phyloP scores from a whole-genome alignment of 768 basidiomycete species.

The Psilocybe azurescens region DNA sequence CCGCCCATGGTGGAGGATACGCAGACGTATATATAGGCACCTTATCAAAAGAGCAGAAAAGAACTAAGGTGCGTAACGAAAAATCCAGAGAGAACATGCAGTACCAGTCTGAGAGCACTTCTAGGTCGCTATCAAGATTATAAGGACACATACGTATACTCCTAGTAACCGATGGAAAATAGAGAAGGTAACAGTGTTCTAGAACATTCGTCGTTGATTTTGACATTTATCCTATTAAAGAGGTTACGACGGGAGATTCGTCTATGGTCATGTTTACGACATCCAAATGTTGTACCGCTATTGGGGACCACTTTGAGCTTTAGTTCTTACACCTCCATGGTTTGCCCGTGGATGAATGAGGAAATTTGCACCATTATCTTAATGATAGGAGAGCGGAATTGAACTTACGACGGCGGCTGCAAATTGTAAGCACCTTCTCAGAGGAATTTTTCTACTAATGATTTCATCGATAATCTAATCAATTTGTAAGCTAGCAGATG shows the following conservation, averaged over 20 bases:
- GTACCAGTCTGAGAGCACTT: no score
- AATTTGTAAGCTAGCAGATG: slow-evolving; percentile 2
- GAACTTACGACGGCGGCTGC: background rate
- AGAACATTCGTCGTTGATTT: background rate
- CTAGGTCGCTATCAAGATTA: slow-evolving; percentile 21
- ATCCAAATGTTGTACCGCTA: slow-evolving; percentile 11
- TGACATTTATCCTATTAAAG: background rate
- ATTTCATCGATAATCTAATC: no score
- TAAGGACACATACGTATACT: slow-evolving; percentile 19
- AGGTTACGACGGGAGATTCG: slow-evolving; percentile 6
- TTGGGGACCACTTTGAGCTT: slow-evolving; percentile 10
- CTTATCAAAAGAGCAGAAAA: background rate
- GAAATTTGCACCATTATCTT: slow-evolving; percentile 2
- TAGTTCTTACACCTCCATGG: slow-evolving; percentile 8
- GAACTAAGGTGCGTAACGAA: background rate
- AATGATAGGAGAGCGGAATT: background rate
- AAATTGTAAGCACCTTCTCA: slow-evolving; percentile 1
- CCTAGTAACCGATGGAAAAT: slow-evolving; percentile 13
- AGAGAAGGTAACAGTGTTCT: slow-evolving; percentile 9
- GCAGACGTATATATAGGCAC: slow-evolving; percentile 1
- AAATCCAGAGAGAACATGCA: background rate
- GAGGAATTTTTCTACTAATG: no score
- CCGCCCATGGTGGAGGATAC: slow-evolving; percentile 6
- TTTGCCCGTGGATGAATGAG: slow-evolving; percentile 13
- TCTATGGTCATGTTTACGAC: slow-evolving; percentile 6